Percentiles rank a stretch among this genome's conserved stretches.
Conservation (phyloP, 805 yeast genomes). For the Candida lessepsii region DNA sequence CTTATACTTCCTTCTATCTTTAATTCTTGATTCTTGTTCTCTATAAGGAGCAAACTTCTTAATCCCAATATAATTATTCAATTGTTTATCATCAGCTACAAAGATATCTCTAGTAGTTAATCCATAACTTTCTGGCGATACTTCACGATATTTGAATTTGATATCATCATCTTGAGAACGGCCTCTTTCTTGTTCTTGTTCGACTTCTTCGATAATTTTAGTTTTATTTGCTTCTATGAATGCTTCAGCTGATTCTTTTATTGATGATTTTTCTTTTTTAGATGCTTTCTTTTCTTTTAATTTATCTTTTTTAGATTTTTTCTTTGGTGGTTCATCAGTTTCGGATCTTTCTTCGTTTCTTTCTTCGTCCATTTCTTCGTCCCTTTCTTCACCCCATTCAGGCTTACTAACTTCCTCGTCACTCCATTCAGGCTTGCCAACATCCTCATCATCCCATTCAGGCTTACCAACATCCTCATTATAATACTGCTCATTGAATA, state of each 20-base stretch:
- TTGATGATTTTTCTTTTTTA: slow-evolving; percentile 59
- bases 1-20: slow-evolving; percentile 80
- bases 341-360: slow-evolving; percentile 18
- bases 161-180: slow-evolving; percentile 44
- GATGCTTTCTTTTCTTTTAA: slow-evolving; percentile 54
- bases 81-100: slow-evolving; percentile 80
- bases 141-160: slow-evolving; percentile 84
- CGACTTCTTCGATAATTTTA: slow-evolving; percentile 66
- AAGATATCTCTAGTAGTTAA: slow-evolving; percentile 81
- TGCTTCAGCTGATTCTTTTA: slow-evolving; percentile 69
- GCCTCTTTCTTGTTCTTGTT: slow-evolving; percentile 61
- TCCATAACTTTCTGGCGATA: slow-evolving; percentile 92
- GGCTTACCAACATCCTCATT: slow-evolving; percentile 44
- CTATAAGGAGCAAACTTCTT: slow-evolving; percentile 94
- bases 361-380: slow-evolving; percentile 18
- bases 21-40: slow-evolving; percentile 63
- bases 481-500: slow-evolving; percentile 84
- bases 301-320: slow-evolving; percentile 53
- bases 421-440: slow-evolving; percentile 39
- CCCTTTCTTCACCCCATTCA: slow-evolving; percentile 29
- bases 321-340: slow-evolving; percentile 25
- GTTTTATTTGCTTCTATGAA: slow-evolving; percentile 74
- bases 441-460: slow-evolving; percentile 34
- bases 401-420: slow-evolving; percentile 44
- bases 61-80: slow-evolving; percentile 82